These are phyloP conservation scores for Cladophialophora yegresii DNA, from an alignment of 2,329 filamentous ascomycete species.

Conservation along the genomic window DNA sequence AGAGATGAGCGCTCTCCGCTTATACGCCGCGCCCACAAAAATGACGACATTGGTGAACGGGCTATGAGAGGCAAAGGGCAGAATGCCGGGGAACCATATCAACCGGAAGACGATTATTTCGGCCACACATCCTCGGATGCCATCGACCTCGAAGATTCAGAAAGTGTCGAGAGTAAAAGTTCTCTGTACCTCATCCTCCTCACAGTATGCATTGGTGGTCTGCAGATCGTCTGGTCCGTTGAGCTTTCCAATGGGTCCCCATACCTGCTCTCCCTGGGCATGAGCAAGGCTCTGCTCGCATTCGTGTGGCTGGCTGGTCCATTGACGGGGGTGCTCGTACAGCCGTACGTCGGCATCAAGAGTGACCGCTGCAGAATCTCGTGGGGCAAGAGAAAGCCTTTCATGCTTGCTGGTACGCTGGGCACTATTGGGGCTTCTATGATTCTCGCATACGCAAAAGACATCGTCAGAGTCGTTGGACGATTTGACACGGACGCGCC, in stretches of 20 bases:
- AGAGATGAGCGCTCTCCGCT: constrained; percentile 36
- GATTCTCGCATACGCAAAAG: constrained; percentile 71
- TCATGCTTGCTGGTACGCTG: constrained; percentile 70
- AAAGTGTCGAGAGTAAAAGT: constrained; percentile 61
- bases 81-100: constrained; percentile 13
- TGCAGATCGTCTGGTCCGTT: constrained; percentile 95
- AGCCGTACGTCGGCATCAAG: constrained; percentile 78
- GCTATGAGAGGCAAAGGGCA: constrained; percentile 15
- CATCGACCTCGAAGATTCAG: constrained; percentile 26
- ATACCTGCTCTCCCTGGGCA: constrained; percentile 74
- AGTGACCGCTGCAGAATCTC: constrained; percentile 74
- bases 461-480: constrained; percentile 69
- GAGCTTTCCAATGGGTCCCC: constrained; percentile 92
- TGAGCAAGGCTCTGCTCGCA: constrained; percentile 80
- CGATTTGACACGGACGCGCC: constrained; percentile 69
- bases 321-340: constrained; percentile 74
- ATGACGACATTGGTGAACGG: constrained; percentile 24
- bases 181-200: constrained; percentile 82
- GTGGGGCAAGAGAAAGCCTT: constrained; percentile 79
- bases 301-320: constrained; percentile 84
- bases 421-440: constrained; percentile 70
- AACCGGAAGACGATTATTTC: constrained; percentile 12
- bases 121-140: constrained; percentile 19
- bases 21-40: constrained; percentile 22
- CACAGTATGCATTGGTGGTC: constrained; percentile 80